These are phyloP conservation scores for Platanus orientalis DNA, from an alignment of 164 flowering plant species.

Conservation along the genomic window DNA sequence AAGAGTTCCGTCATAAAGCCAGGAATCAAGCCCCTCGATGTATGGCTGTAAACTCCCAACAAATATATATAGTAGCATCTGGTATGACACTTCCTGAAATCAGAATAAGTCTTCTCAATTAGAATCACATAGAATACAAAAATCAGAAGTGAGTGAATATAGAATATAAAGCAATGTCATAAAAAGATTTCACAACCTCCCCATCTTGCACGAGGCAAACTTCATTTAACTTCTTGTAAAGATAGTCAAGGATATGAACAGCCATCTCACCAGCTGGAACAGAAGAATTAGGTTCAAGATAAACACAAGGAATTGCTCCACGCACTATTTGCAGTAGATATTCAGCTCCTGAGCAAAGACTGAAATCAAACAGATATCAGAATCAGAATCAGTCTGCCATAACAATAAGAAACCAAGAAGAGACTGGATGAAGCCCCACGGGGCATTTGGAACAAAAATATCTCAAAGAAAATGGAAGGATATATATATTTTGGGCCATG, in stretches of 20 bases:
- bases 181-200: constrained; percentile 54
- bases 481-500: constrained; percentile 2
- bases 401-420: neutral
- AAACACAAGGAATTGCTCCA: constrained; percentile 60
- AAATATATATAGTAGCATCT: constrained; percentile 67
- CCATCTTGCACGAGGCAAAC: constrained; percentile 89
- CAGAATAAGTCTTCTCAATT: constrained; percentile 8
- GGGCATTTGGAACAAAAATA: no score
- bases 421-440: no score
- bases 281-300: constrained; percentile 37
- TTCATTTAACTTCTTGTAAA: constrained; percentile 75
- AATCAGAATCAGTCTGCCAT: neutral
- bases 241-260: constrained; percentile 70
- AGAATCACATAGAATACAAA: constrained; percentile 5
- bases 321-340: constrained; percentile 62
- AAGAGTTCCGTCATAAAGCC: constrained; percentile 94
- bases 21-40: constrained; percentile 81
- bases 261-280: constrained; percentile 69
- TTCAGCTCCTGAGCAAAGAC: constrained; percentile 91
- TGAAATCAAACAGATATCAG: constrained; percentile 18
- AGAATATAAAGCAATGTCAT: neutral
- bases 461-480: no score
- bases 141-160: neutral
- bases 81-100: constrained; percentile 81
- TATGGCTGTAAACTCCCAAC: constrained; percentile 76